Conservation (phyloP, 2,329 filamentous ascomycete genomes). For the Mycosphaerella sp. region DNA sequence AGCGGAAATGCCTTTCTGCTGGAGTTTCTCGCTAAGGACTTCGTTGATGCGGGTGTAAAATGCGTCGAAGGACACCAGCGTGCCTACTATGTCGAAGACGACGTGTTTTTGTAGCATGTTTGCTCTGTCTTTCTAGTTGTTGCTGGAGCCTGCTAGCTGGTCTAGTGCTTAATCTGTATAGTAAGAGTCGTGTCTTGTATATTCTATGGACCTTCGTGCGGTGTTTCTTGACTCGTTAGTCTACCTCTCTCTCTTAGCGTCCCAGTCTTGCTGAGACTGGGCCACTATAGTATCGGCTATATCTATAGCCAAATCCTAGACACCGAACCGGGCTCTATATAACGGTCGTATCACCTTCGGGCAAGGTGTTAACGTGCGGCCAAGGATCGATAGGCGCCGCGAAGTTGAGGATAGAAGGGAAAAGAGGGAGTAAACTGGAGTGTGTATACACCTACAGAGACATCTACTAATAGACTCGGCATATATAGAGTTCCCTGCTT, state of each 20-base stretch:
- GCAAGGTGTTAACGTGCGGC: not conserved
- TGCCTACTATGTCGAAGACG: constrained; percentile 47
- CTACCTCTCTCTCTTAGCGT: too few species aligned
- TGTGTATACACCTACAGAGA: too few species aligned
- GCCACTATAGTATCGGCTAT: not conserved
- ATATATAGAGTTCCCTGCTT: too few species aligned
- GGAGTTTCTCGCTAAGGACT: constrained; percentile 40
- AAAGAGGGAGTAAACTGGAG: not conserved
- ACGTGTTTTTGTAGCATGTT: constrained; percentile 24
- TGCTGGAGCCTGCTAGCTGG: not conserved
- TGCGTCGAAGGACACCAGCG: constrained; percentile 44
- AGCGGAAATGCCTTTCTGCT: constrained; percentile 37
- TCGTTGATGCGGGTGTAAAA: constrained; percentile 40
- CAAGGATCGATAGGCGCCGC: not conserved
- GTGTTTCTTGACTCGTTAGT: too few species aligned
- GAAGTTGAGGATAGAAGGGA: not conserved
- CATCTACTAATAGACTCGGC: too few species aligned
- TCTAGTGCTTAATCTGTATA: not conserved
- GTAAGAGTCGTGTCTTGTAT: not conserved
- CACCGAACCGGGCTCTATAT: not conserved
- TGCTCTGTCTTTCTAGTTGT: not conserved
- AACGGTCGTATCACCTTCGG: not conserved
- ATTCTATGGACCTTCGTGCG: not conserved
- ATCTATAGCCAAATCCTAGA: not conserved
- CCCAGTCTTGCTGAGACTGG: not conserved